Base-by-base conservation (phyloP, 331 rosid species). In the Quercus phellos region DNA sequence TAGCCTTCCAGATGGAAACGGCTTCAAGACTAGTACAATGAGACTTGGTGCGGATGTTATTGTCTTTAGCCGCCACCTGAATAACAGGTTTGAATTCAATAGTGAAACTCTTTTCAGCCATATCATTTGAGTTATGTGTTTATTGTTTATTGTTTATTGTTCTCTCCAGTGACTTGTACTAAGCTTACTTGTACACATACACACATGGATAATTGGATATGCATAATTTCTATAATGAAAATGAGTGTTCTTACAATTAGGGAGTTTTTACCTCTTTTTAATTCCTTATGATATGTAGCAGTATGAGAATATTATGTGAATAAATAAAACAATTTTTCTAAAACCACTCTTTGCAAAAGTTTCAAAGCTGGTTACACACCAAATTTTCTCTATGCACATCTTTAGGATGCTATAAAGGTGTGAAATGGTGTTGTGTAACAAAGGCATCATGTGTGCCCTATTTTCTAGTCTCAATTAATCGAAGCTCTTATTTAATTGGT, bases 11-110 rank as follows among this genome's bases (percentile, higher is more conserved):
- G 98, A 94, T 90, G 98, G 97, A 86, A 94, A 94, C 84, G 98
- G 98, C 71, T 92, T 94, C 90, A 94, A 94, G 84, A 92, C 97
- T 22, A 87, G 98, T 76, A 92, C 88, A 24, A 94, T 92, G 97
- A 92, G 98, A 83, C 89, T 94, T 74, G 97, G 97, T 76, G 97
- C 90, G 4, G 98, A 92, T 89, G 97, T 81, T 50, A 88, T 94
- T 70, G 97, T 92, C 74, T 92, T 92, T 77, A 94, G 96, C 81
- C 74, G 93, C 53, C 91, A 85, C 81, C 51, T 11, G 77, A 84
- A 86, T 81, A 67, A 88, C 46, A 82, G 87, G 98, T 94, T 76
- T 54, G 85, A 30, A 72, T 80, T 78, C 24, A 42, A 26, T 78
- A 43, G 43, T 55, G 38, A 12, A 46, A 16, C 13, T 46, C 24